Conservation (phyloP, 202 grass and related monocot species). For the Carex arenaria region DNA sequence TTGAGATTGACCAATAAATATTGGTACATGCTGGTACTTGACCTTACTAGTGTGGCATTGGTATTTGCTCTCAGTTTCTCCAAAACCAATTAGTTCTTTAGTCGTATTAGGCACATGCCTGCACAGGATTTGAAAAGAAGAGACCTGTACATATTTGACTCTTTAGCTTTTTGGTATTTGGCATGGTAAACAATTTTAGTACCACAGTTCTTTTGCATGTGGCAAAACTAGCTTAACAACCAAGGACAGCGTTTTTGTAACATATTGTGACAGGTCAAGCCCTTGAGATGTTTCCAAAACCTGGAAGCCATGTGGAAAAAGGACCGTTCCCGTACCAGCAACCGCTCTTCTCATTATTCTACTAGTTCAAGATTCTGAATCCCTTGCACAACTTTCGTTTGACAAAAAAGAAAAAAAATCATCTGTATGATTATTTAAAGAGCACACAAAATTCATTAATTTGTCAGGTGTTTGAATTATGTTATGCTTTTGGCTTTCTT, state of each 20-base stretch:
- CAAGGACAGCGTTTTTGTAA: slow-evolving; percentile 22
- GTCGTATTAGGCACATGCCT: background rate
- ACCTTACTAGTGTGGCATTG: background rate
- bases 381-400: background rate
- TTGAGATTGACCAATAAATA: slow-evolving; percentile 4
- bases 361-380: slow-evolving; percentile 16
- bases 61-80: background rate
- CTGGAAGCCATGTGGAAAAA: slow-evolving; percentile 82
- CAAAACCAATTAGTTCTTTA: background rate
- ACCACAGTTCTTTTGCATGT: background rate
- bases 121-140: background rate
- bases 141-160: background rate
- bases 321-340: slow-evolving; percentile 46
- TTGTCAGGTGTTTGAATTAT: background rate
- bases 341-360: slow-evolving; percentile 54
- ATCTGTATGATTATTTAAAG: background rate
- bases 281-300: slow-evolving; percentile 68
- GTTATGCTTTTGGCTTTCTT: background rate
- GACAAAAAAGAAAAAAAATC: background rate
- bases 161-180: background rate
- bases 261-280: slow-evolving; percentile 44
- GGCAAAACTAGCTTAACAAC: slow-evolving; percentile 18
- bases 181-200: background rate
- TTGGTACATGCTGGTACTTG: slow-evolving; percentile 1
- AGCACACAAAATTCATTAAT: slow-evolving; percentile 1